Percentiles rank a stretch among this genome's conserved stretches.
Conservation (phyloP, 2,329 filamentous ascomycete species). For the Verticillium nubilum region DNA sequence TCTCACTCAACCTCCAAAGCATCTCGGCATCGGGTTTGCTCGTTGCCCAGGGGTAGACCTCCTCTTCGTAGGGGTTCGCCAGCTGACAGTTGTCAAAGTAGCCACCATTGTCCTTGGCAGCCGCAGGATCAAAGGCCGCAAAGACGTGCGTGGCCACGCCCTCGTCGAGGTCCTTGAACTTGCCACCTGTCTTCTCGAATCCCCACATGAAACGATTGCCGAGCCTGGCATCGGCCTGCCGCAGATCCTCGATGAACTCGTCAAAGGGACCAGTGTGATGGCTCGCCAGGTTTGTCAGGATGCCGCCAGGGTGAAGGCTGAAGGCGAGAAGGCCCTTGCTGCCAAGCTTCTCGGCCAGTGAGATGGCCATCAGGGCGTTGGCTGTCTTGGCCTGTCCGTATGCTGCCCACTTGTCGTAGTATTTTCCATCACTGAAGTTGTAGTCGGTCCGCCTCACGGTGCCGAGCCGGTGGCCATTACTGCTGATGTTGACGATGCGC, state of each 20-base stretch:
- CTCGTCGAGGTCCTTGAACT: constrained; percentile 17
- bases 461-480: constrained; percentile 34
- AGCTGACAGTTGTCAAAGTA: constrained; percentile 23
- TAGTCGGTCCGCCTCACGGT: constrained; percentile 37
- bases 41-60: constrained; percentile 20
- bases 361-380: constrained; percentile 23
- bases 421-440: constrained; percentile 27
- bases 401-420: constrained; percentile 18
- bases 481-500: constrained; percentile 37
- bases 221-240: constrained; percentile 8
- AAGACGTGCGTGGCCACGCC: constrained; percentile 23
- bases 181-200: constrained; percentile 17
- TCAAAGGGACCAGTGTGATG: background rate
- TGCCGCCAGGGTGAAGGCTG: constrained; percentile 28
- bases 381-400: constrained; percentile 22
- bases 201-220: background rate
- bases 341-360: constrained; percentile 24
- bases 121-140: constrained; percentile 23
- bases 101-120: constrained; percentile 16
- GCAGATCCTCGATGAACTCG: background rate
- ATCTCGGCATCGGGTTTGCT: constrained; percentile 21
- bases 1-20: constrained; percentile 27
- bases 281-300: constrained; percentile 11
- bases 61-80: constrained; percentile 16
- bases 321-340: constrained; percentile 17